Base-by-base conservation (phyloP, 345 rosid genomes). In the Gossypium australe region DNA sequence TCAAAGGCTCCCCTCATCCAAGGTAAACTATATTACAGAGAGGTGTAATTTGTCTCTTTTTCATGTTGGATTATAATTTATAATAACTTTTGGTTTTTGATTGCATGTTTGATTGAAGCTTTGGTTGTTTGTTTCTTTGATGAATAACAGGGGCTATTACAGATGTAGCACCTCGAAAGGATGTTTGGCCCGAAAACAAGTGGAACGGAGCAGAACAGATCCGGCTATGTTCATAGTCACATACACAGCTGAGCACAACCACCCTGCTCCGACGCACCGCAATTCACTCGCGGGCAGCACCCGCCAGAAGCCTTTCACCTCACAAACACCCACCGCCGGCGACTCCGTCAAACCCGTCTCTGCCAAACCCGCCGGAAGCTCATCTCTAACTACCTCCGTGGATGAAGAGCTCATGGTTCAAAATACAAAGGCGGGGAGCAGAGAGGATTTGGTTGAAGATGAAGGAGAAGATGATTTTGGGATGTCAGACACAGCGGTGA, bases 1-100 rank as follows among this genome's bases (percentile, higher is more conserved):
- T 95, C 84, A 95, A 95, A 83, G 98, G 98, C 63, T 96, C 98
- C 25, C 99, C 99, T 34, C 91, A 90, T 84, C 97, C 99, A 51
- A 95, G 97, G 99, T 89, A 67, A 41, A 51, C 27, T 34, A 9
- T 13, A 55, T 22, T 45, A 10, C 20, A 11, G 11, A 55, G 18
- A 34, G 61, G 1, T 47, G 24, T 17, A 5, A 55, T 71, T 51
- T 58, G 43, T 56, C 22, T 11, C 0, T 22, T 8, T 44, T 55
- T 41, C 38, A 29, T 70, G 72, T 55, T 17, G 2, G 24, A 48
- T 22, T 51, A 27, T 9, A 17, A 17, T 4, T 34, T 34, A 34
- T 34, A 34, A 1, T 34, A 34, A 34, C 41, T 34, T 34, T 4
- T 5, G 7, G 7, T 11, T 48, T 68, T 52, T 56, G 77, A 59